Conservation (phyloP, 2,329 filamentous ascomycete species). For the Aotearoamyces nothofagi region DNA sequence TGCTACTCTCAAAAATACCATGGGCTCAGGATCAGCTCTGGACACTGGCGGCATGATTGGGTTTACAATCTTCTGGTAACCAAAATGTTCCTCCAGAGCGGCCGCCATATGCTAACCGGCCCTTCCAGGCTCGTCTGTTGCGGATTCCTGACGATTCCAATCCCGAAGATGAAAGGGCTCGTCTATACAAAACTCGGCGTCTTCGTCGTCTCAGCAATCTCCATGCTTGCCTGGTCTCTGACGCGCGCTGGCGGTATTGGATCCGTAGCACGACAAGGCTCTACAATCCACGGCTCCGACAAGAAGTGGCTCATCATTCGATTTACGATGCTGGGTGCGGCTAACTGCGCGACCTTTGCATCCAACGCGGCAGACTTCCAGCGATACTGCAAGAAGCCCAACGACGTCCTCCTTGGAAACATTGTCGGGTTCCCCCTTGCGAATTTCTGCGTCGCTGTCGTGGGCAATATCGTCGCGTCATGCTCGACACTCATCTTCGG, state of each 20-base stretch:
- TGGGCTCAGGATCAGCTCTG: slow-evolving; percentile 24
- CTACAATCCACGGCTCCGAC: slow-evolving; percentile 18
- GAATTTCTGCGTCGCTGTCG: slow-evolving; percentile 21
- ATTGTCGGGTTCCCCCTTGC: slow-evolving; percentile 25
- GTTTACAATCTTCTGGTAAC: slow-evolving; percentile 25
- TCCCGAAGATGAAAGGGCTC: slow-evolving; percentile 22
- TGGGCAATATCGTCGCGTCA: slow-evolving; percentile 25
- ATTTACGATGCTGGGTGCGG: slow-evolving; percentile 22
- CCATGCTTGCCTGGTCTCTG: slow-evolving; percentile 24
- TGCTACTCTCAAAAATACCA: slow-evolving; percentile 22
- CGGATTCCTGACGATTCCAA: slow-evolving; percentile 23
- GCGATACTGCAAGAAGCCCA: slow-evolving; percentile 24
- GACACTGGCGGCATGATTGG: slow-evolving; percentile 26
- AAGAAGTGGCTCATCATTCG: slow-evolving; percentile 23
- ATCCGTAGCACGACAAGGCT: slow-evolving; percentile 15
- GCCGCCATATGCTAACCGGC: no score
- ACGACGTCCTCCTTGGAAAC: slow-evolving; percentile 25
- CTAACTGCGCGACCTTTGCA: slow-evolving; percentile 23
- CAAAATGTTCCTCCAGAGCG: no score
- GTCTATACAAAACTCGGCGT: slow-evolving; percentile 23
- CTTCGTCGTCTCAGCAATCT: slow-evolving; percentile 22
- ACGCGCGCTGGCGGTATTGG: slow-evolving; percentile 19
- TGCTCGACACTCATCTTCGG: slow-evolving; percentile 19
- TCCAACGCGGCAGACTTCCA: slow-evolving; percentile 28
- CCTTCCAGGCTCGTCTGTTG: no score